phyloP scores from a whole-genome alignment of 352 stramenopile species.

The Pythium guiyangense region DNA sequence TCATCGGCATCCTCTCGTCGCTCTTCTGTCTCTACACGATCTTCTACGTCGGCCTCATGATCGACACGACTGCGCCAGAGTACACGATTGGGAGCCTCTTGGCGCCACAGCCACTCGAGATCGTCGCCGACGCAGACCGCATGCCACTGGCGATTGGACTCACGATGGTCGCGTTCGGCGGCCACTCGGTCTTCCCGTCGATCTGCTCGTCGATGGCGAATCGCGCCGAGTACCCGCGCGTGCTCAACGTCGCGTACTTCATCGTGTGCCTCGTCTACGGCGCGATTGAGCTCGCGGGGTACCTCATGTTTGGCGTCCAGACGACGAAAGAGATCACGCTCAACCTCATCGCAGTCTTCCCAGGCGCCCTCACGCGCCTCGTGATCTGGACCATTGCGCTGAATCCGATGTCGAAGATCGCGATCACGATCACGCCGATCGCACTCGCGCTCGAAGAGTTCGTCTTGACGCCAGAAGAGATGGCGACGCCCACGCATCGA shows the following conservation, averaged over 20 bases:
- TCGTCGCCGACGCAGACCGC: constrained; percentile 59
- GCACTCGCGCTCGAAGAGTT: constrained; percentile 74
- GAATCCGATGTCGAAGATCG: constrained; percentile 88
- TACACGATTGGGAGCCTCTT: constrained; percentile 56
- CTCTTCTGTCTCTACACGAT: constrained; percentile 75
- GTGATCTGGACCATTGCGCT: constrained; percentile 82
- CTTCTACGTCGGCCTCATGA: constrained; percentile 70
- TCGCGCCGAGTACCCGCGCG: constrained; percentile 47
- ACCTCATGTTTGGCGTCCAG: constrained; percentile 77
- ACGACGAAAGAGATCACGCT: constrained; percentile 87
- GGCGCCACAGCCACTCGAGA: constrained; percentile 49
- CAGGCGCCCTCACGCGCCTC: constrained; percentile 49
- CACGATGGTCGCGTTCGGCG: constrained; percentile 84
- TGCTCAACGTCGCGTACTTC: constrained; percentile 73
- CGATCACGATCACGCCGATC: constrained; percentile 79
- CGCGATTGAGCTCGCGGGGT: constrained; percentile 68
- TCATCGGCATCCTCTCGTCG: constrained; percentile 82
- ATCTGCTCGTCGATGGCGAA: constrained; percentile 83
- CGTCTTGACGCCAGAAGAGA: constrained; percentile 40
- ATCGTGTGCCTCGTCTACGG: constrained; percentile 72
- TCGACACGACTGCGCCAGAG: constrained; percentile 27
- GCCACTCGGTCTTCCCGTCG: constrained; percentile 87
- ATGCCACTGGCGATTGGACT: constrained; percentile 80
- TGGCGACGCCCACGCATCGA: constrained; percentile 20
- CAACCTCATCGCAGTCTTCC: constrained; percentile 70